Evolutionary conservation across 176 grass and related monocot species (phyloP), one percentile per base, ranked within the genome.

Genomic region (Oryza brachyantha): DNA sequence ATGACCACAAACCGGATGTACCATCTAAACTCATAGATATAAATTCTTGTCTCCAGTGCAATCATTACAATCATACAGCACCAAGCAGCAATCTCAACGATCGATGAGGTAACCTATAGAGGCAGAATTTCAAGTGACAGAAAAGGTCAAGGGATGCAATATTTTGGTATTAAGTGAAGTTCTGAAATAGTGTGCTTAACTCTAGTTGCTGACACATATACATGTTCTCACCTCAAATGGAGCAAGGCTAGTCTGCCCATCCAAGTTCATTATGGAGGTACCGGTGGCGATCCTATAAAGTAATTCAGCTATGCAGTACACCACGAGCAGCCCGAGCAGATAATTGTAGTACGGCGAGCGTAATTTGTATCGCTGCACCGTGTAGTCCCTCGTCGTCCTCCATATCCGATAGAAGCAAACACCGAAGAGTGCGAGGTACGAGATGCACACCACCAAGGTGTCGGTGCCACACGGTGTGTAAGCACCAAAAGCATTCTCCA

Each of bases 351-450:
- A 83, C 10, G 79, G 86, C 2, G 84, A 82, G 42, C 85, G 88
- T 35, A 95, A 26, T 66, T 83, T 77, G 88, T 79, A 99, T 28
- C 96, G 85, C 75, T 93, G 86, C 35, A 95, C 88, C 14, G 85
- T 84, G 81, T 89, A 81, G 81, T 99, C 96, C 59, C 67, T 81
- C 28, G 55, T 78, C 39, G 79, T 95, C 86, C 84, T 92, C 96
- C 96, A 95, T 85, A 93, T 93, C 21, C 96, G 89, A 26, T 99
- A 99, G 79, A 99, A 93, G 86, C 90, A 95, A 39, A 83, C 90
- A 5, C 85, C 92, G 61, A 99, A 95, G 35, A 99, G 87, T 9
- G 70, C 86, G 12, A 99, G 77, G 83, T 95, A 83, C 10, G 92
- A 99, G 81, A 99, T 86, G 85, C 92, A 89, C 42, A 99, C 85